Evolutionary conservation across 2,329 filamentous ascomycete genomes (phyloP), one percentile per base, ranked within the genome.

Genomic region (Cladophialophora chaetospira): DNA sequence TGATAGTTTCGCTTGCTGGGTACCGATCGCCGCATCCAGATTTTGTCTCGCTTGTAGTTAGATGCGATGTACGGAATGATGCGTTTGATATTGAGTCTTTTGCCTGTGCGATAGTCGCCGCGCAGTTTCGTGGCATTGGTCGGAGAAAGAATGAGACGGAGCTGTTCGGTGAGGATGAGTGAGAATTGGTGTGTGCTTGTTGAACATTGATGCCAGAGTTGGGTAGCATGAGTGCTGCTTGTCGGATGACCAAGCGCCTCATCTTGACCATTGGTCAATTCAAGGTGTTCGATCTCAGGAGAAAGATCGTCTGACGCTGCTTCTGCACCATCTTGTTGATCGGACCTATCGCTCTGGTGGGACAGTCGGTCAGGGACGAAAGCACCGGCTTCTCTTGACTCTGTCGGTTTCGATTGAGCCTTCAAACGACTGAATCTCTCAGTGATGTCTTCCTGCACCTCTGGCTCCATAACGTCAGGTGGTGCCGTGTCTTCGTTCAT

Each of bases 31-130:
- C 95, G 88, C 88, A 99, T 96, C 94, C 94, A 99, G 75, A 99
- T 99, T 80, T 99, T 99, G 82, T 99, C 94, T 59, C 94, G 89
- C 80, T 97, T 97, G 82, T 97, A 99, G 70, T 89, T 88, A 0
- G 92, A 97, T 1, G 95, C 94, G 66, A 99, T 97, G 76, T 99
- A 99, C 0, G 95, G 94, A 68, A 99, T 99, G 75, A 99, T 99
- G 66, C 93, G 91, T 75, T 97, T 97, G 79, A 99, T 96, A 75
- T 97, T 99, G 67, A 99, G 89, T 0, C 94, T 88, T 73, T 99
- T 99, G 62, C 94, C 94, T 0, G 94, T 99, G 65, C 94, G 89
- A 82, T 96, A 97, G 65, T 96, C 91, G 40, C 94, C 94, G 1
- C 93, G 92, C 61, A 99, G 88, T 70, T 97, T 99, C 33, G 94